Evolutionary conservation across 495 filamentous ascomycete genomes (phyloP), one percentile per base, ranked within the genome.

Genomic region (Astrothelium subdiscretum): DNA sequence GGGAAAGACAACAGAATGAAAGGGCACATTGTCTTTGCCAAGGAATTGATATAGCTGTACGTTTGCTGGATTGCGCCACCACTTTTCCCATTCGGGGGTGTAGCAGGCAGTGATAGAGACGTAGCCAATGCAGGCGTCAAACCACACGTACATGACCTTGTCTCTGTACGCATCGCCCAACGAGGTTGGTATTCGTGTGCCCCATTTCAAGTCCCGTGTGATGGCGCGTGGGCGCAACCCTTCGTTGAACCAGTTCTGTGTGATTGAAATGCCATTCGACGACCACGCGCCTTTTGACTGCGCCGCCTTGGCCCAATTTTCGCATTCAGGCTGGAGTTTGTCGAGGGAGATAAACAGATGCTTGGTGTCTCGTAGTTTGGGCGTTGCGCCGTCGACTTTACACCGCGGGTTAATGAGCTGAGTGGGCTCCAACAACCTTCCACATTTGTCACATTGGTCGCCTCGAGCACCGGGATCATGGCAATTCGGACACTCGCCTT

Each of bases 101-200:
- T 94, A 97, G 66, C 86, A 91, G 61, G 89, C 90, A 6, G 94
- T 97, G 66, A 98, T 98, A 0, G 91, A 96, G 4, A 89, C 84
- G 71, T 98, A 98, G 11, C 94, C 94, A 64, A 96, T 95, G 73
- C 91, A 96, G 40, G 94, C 94, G 73, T 98, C 94, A 68, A 98
- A 98, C 94, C 94, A 98, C 42, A 96, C 91, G 67, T 98, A 98
- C 64, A 97, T 80, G 63, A 95, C 91, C 79, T 95, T 95, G 62
- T 87, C 79, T 62, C 86, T 85, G 57, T 85, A 92, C 11, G 79
- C 83, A 3, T 54, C 22, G 5, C 48, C 48, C 12, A 54, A 2
- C 18, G 74, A 73, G 10, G 81, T 68, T 26, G 89, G 86, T 32
- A 69, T 65, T 29, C 62, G 57, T 1, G 67, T 69, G 15, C 67